Evolutionary conservation across 257 asterid genomes (phyloP).

Genomic region (Lycium barbarum): DNA sequence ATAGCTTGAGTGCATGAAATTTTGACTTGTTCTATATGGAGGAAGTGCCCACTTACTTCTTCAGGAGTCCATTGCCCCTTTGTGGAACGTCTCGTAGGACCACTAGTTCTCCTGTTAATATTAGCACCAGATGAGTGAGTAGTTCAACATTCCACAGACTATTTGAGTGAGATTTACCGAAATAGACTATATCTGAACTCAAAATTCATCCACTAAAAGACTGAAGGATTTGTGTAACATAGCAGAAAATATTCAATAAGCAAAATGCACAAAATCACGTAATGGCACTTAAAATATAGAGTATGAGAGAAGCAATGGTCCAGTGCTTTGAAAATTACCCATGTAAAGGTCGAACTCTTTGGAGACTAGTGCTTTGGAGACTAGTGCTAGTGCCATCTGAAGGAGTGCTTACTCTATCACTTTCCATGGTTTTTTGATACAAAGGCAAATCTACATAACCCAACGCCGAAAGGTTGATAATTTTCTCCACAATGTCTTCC

Average conservation of each 20-base stretch:
- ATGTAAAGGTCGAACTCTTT: constrained; percentile 62
- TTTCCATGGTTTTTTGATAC: constrained; percentile 66
- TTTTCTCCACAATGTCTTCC: constrained; percentile 57
- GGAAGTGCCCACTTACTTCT: constrained; percentile 63
- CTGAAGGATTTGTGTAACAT: neutral
- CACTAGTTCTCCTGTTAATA: constrained; percentile 80
- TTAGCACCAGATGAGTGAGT: constrained; percentile 32
- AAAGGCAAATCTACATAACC: constrained; percentile 51
- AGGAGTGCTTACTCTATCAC: constrained; percentile 59
- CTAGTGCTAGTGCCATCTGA: constrained; percentile 60
- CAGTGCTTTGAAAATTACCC: constrained; percentile 59
- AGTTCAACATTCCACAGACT: constrained; percentile 20
- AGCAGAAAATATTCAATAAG: neutral
- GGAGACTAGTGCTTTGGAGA: constrained; percentile 54
- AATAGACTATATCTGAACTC: neutral
- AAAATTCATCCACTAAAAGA: constrained; percentile 13
- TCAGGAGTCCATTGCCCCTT: constrained; percentile 98
- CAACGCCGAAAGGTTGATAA: constrained; percentile 52
- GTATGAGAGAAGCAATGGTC: constrained; percentile 18
- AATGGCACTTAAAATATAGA: constrained; percentile 18
- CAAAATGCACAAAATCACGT: neutral
- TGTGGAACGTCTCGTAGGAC: constrained; percentile 98
- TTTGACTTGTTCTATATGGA: neutral
- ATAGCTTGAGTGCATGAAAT: constrained; percentile 10
- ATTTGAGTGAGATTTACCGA: constrained; percentile 20